phyloP scores from a whole-genome alignment of 352 stramenopile species.

The Globisporangium spinosum region DNA sequence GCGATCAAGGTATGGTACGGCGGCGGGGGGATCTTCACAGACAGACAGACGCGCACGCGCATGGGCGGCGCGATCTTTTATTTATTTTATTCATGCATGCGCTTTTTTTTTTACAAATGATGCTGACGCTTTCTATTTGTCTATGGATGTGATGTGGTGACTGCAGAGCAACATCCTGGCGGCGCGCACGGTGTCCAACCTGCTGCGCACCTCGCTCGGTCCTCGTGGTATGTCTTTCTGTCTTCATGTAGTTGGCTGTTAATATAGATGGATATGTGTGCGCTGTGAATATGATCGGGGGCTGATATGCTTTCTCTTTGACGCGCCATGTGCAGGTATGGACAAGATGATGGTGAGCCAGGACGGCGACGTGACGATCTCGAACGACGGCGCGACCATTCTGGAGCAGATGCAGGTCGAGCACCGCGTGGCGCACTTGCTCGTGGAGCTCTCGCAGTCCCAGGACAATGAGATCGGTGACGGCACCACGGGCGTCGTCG shows the following conservation, averaged over 20 bases:
- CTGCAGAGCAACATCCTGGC: slow-evolving; percentile 97
- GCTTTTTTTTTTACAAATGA: background rate
- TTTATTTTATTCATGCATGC: background rate
- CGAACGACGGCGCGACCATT: slow-evolving; percentile 99
- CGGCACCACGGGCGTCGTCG: slow-evolving; percentile 99
- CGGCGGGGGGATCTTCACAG: background rate
- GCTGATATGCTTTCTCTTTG: background rate
- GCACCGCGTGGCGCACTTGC: slow-evolving; percentile 96
- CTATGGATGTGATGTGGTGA: background rate
- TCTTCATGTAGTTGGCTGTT: background rate
- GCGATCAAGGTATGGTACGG: slow-evolving; percentile 90
- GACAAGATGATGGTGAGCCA: slow-evolving; percentile 99
- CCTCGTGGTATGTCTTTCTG: slow-evolving; percentile 83
- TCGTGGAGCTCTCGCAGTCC: slow-evolving; percentile 98
- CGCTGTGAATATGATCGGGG: background rate
- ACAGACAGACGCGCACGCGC: background rate
- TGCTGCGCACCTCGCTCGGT: slow-evolving; percentile 97
- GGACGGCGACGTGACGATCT: slow-evolving; percentile 99
- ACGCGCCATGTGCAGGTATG: slow-evolving; percentile 68
- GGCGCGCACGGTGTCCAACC: slow-evolving; percentile 94
- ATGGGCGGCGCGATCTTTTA: background rate
- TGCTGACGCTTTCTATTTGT: background rate
- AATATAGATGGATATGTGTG: background rate
- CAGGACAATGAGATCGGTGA: slow-evolving; percentile 99
- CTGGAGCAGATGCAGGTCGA: slow-evolving; percentile 99